Conservation (phyloP, 2,329 filamentous ascomycete genomes). For the Neoarthrinium moseri region DNA sequence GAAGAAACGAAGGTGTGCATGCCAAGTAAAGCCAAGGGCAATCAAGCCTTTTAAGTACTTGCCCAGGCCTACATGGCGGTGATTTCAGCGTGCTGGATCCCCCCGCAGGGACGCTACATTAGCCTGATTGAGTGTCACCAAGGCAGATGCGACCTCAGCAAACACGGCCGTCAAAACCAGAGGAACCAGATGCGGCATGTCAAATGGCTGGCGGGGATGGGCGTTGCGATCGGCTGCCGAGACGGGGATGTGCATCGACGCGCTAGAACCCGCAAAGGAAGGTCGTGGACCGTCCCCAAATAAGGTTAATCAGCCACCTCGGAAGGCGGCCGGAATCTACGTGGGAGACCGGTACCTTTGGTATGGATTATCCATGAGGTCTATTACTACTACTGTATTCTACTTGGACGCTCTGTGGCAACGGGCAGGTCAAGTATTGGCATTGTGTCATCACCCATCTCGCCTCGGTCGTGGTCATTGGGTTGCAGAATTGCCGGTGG, state of each 20-base stretch:
- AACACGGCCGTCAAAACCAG: not conserved
- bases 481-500: too few relatives aligned
- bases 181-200: not conserved
- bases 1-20: not conserved
- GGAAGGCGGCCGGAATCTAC: too few relatives aligned
- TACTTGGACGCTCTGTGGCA: too few relatives aligned
- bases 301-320: too few relatives aligned
- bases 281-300: not conserved
- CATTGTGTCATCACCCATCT: too few relatives aligned
- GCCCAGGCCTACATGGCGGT: too few relatives aligned
- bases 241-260: not conserved
- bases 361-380: too few relatives aligned
- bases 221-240: not conserved
- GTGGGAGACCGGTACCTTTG: too few relatives aligned
- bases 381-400: too few relatives aligned
- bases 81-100: not conserved
- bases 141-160: not conserved
- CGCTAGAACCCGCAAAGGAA: not conserved
- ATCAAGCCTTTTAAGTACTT: constrained; percentile 4
- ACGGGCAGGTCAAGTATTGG: too few relatives aligned
- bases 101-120: not conserved
- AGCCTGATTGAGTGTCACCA: not conserved
- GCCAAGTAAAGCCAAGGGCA: constrained; percentile 6
- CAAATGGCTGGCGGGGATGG: not conserved
- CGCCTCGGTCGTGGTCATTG: too few relatives aligned